Evolutionary conservation across 192 early-diverging fungal genomes (phyloP), one percentile per base, ranked within the genome.

Genomic region (Backusella tuberculispora): DNA sequence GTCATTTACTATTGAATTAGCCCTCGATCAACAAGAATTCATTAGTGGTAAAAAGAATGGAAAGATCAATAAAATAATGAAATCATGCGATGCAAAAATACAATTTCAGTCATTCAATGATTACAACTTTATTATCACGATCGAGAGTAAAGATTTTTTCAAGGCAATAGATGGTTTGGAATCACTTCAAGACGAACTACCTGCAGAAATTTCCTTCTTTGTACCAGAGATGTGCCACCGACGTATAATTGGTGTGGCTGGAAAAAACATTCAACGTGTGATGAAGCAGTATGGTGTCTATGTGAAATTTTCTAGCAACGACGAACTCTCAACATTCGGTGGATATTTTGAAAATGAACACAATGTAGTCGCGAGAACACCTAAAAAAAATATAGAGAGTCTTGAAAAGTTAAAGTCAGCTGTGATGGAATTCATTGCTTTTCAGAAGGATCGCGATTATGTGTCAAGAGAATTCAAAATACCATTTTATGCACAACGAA

Each of bases 281-380:
- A 95, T 95, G 93, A 94, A 94, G 72, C 89, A 92, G 66, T 92
- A 81, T 75, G 93, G 92, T 29, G 93, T 93, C 0, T 95, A 93
- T 67, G 92, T 95, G 50, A 95, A 95, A 78, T 95, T 95, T 69
- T 90, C 88, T 8, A 91, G 91, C 64, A 87, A 89, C 0, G 92
- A 94, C 37, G 93, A 95, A 72, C 90, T 86, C 76, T 86, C 88
- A 8, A 80, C 80, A 17, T 71, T 92, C 1, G 93, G 92, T 24
- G 93, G 93, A 0, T 95, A 94, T 74, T 92, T 88, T 75, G 91
- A 92, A 56, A 93, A 93, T 78, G 76, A 85, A 76, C 90, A 95
- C 81, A 95, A 95, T 69, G 93, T 95, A 19, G 91, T 95, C 29
- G 91, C 92, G 10, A 81, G 93, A 17, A 95, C 93, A 2, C 93